These are phyloP conservation scores for Citrus trifoliata DNA, from an alignment of 345 rosid species.

Conservation along the genomic window DNA sequence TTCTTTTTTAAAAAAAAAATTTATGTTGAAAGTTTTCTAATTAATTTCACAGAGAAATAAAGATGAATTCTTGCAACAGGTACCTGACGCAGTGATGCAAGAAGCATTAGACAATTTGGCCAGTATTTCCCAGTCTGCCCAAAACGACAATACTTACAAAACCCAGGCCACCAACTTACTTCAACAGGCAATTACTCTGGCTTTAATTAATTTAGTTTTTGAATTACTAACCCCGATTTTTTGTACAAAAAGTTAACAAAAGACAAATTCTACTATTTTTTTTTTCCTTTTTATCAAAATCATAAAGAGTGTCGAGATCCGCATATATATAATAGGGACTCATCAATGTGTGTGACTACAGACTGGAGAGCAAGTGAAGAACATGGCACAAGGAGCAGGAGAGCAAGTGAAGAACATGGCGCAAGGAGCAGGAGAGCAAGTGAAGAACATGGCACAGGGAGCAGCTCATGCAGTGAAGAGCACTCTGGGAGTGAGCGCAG, in stretches of 20 bases:
- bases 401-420: constrained; percentile 53
- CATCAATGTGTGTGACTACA: constrained; percentile 1
- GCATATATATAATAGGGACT: too few species aligned
- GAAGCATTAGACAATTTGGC: background rate
- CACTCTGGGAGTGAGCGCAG: constrained; percentile 25
- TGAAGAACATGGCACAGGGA: constrained; percentile 54
- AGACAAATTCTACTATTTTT: too few species aligned
- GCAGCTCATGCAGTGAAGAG: constrained; percentile 43
- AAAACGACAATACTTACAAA: background rate
- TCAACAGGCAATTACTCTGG: constrained; percentile 14
- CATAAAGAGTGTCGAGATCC: too few species aligned
- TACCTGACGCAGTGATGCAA: background rate
- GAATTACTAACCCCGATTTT: too few species aligned
- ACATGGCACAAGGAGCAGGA: constrained; percentile 27
- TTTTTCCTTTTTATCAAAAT: too few species aligned
- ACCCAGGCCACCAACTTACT: constrained; percentile 21
- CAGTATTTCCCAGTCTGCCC: background rate
- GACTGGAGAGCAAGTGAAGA: constrained; percentile 15
- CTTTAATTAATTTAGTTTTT: background rate
- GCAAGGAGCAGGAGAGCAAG: constrained; percentile 26
- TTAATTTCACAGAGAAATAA: background rate
- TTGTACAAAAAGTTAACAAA: too few species aligned
- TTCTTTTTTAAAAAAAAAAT: too few species aligned
- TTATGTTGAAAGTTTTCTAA: too few species aligned
- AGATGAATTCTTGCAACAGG: constrained; percentile 8